Percentiles rank a stretch among this genome's conserved stretches.
phyloP scores from a whole-genome alignment of 345 rosid genomes.

The Lagerstroemia speciosa region DNA sequence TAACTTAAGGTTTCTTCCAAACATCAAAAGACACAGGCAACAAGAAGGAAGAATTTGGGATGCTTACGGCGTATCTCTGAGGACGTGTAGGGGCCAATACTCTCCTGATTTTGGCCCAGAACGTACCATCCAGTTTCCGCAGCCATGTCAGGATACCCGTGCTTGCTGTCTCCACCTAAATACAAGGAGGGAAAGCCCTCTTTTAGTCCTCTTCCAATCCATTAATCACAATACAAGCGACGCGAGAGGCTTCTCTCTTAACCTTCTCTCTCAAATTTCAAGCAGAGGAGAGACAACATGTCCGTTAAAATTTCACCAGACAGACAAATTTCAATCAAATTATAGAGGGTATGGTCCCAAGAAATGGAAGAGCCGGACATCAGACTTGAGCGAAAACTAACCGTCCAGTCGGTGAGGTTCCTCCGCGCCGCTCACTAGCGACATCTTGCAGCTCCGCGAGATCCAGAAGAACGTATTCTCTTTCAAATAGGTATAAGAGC shows the following conservation, averaged over 20 bases:
- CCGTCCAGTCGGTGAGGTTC: not conserved
- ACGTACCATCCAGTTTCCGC: slow-evolving; percentile 66
- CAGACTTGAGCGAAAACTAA: not conserved
- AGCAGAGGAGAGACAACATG: not conserved
- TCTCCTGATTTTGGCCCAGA: slow-evolving; percentile 62
- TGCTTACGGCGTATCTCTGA: slow-evolving; percentile 66
- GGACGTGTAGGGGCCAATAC: slow-evolving; percentile 62
- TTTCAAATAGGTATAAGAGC: too few relatives aligned
- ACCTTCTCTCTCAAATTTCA: not conserved
- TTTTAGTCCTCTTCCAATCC: not conserved
- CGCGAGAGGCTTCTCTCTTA: not conserved
- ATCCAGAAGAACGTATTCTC: too few relatives aligned
- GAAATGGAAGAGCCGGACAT: not conserved
- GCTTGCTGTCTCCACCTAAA: slow-evolving; percentile 4
- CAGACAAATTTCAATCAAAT: not conserved
- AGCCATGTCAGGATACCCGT: slow-evolving; percentile 3
- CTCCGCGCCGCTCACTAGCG: not conserved
- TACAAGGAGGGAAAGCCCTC: not conserved
- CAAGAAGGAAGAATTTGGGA: slow-evolving; percentile 40
- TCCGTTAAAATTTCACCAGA: not conserved
- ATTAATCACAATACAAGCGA: not conserved
- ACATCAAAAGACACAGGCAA: slow-evolving; percentile 23
- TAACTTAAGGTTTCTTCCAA: not conserved
- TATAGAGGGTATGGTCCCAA: not conserved
- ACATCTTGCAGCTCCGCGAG: not conserved